These are phyloP conservation scores for Eucalyptus sideroxylon DNA, from an alignment of 345 rosid genomes.

Conservation along the genomic window DNA sequence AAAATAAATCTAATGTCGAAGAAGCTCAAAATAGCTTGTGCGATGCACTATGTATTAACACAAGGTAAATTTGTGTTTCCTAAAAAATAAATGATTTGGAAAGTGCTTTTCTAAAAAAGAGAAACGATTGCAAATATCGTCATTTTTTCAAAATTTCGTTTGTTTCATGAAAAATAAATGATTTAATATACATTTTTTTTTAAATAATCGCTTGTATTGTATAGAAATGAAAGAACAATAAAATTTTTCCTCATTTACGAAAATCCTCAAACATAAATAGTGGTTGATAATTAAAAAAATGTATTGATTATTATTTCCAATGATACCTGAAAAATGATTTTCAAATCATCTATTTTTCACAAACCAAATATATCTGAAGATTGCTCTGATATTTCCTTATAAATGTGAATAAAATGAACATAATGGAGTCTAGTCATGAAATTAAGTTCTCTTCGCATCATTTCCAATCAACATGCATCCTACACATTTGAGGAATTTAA, in stretches of 20 bases:
- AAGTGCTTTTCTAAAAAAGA: no score
- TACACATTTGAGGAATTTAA: not conserved
- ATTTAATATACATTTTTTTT: no score
- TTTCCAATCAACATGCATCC: not conserved
- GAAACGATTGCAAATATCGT: no score
- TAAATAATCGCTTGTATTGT: no score
- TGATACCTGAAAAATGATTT: accelerated
- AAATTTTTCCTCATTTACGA: accelerated
- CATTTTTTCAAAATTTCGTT: no score
- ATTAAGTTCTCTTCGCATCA: not conserved
- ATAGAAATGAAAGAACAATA: no score
- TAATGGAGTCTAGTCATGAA: not conserved
- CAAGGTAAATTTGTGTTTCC: accelerated
- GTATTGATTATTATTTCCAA: no score
- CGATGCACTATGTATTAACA: no score
- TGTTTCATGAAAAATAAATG: not conserved
- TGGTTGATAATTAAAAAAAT: no score
- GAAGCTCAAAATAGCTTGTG: not conserved
- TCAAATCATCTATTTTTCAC: no score
- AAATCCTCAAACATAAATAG: no score
- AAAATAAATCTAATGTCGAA: not conserved
- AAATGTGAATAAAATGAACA: not conserved
- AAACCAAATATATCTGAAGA: accelerated
- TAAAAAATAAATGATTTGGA: not conserved
- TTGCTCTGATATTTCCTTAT: not conserved